Base-by-base conservation (phyloP, 1,139 yeast species). In the Petasospora rhodanensis region DNA sequence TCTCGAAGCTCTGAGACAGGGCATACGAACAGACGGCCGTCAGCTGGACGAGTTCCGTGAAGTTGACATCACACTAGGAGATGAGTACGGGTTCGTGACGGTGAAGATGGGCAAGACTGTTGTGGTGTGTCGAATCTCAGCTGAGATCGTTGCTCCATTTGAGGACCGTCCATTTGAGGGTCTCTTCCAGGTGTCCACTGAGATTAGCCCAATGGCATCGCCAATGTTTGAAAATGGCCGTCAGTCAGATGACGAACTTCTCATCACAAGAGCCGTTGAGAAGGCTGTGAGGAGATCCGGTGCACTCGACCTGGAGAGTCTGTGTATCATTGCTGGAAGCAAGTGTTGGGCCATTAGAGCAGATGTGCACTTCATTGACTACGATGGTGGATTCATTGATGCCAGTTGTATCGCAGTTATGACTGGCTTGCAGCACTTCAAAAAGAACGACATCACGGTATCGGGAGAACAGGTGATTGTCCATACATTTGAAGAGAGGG, bases 131-230 rank as follows among this genome's bases (percentile, higher is more conserved):
- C 70, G 91, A 38, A 79, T 89, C 3, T 78, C 91, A 16, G 83
- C 95, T 14, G 80, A 76, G 37, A 78, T 93, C n/a, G 70, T 76
- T 8, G 72, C 74, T 41, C 98, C 98, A 0, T 81, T 72, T 47
- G 95, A 86, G 35, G 95, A 89, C 48, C 68, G 96, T 32, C 97
- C 97, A 2, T 89, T 85, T 54, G 98, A 93, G 59, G 98, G 98
- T 1, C 57, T 83, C 4, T 87, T 91, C 54, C 66, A 73, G 26
- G 87, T 91, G 18, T 76, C 84, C 31, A 83, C 95, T 6, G 97
- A 91, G 52, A 75, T 85, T 31, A 74, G 89, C 13, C 82, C 96
- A 17, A 82, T 89, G 87, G 95, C 96, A 1, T 77, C 86, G 10
- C 80, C 95, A 2, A 67, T 75, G 49, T 87, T 86, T 56, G 96